Evolutionary conservation across 2,329 filamentous ascomycete species (phyloP), one percentile per base, ranked within the genome.

Genomic region (Diaporthe humulicola): DNA sequence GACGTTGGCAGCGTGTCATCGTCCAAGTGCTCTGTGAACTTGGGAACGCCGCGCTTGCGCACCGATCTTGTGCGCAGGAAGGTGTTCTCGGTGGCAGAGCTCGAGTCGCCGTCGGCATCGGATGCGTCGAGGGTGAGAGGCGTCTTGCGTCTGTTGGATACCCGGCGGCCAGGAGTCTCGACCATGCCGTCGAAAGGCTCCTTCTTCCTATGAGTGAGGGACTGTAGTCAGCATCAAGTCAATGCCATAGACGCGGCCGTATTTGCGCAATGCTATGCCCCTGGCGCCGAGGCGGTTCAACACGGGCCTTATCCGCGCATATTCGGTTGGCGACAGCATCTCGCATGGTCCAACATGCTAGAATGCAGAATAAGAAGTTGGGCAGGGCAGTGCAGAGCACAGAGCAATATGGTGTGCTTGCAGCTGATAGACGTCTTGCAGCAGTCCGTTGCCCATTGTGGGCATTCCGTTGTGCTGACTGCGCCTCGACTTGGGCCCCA

Each of bases 131-230:
- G 79, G 48, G 85, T 83, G 67, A 87, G 84, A 33, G 86, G 86
- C 14, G 88, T 85, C 79, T 89, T 89, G 78, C 89, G 87, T 79
- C 88, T 86, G 60, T 84, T 84, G 74, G 85, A 85, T 42, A 73
- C 72, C 57, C 85, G 83, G 57, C 87, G 88, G 56, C 83, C 78
- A 36, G 89, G 89, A 12, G 89, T 91, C 81, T 90, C 89, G 75
- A 91, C 83, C 89, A 91, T 90, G 78, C 90, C 90, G 48, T 90
- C 86, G 78, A 90, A 91, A 74, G 90, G 87, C 80, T 91, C 89
- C 83, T 90, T 90, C 83, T 91, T 91, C 78, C 90, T 91, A 71
- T 70, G 33, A 45, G 19, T 4, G 14, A 17, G 22, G 33, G 48
- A 12, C 8, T 25, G n/a, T 15, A 22, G 15, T 73, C 50, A 69